Conservation (phyloP, 495 filamentous ascomycete genomes). For the Podospora pseudopauciseta region DNA sequence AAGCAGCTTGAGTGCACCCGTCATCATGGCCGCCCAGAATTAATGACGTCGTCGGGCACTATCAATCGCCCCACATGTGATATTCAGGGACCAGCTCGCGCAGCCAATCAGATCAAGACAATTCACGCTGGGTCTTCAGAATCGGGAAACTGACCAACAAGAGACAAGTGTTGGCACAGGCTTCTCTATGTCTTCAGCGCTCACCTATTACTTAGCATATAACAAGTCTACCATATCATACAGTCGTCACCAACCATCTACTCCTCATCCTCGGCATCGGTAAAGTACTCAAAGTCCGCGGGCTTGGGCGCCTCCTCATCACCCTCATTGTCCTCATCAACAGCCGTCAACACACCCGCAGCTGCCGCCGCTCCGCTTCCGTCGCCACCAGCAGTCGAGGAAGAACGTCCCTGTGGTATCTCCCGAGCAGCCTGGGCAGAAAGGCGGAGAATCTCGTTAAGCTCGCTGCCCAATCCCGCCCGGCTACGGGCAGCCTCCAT, state of each 20-base stretch:
- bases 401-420: conserved; percentile 13
- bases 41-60: conserved; percentile 12
- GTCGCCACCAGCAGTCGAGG: conserved; percentile 13
- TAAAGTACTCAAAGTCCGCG: conserved; percentile 80
- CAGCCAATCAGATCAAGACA: neutral
- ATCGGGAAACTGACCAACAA: neutral
- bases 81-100: neutral
- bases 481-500: conserved; percentile 12
- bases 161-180: too few species aligned
- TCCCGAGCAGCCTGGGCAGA: conserved; percentile 17
- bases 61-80: neutral
- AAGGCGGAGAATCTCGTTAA: neutral
- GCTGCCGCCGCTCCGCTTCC: conserved; percentile 64
- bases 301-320: conserved; percentile 78
- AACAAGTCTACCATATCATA: neutral
- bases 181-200: neutral
- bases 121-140: neutral
- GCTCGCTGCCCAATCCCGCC: conserved; percentile 9
- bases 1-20: neutral
- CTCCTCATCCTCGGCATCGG: conserved; percentile 63
- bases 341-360: conserved; percentile 73
- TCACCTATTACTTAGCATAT: neutral
- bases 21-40: neutral
- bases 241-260: conserved; percentile 13
- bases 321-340: conserved; percentile 82